These are phyloP conservation scores for Lasiodiplodia citricola DNA, from an alignment of 2,329 filamentous ascomycete genomes.

Conservation along the genomic window DNA sequence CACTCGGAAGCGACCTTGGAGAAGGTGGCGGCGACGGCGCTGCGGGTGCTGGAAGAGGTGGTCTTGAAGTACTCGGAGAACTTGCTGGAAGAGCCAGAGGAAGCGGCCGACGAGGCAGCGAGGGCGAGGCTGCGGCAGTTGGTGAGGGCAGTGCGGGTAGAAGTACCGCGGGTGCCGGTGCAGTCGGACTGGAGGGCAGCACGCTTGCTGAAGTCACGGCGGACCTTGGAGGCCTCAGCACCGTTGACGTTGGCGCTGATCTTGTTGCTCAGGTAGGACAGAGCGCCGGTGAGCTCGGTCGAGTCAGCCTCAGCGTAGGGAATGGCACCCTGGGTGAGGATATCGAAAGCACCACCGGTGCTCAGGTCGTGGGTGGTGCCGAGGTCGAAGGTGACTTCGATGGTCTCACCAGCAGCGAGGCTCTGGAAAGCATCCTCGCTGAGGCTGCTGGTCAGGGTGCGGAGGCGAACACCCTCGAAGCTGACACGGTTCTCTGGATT, in stretches of 20 bases:
- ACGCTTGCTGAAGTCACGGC: slow-evolving; percentile 54
- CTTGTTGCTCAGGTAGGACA: slow-evolving; percentile 64
- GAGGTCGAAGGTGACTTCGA: slow-evolving; percentile 61
- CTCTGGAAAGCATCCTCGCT: slow-evolving; percentile 57
- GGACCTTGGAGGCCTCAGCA: slow-evolving; percentile 58
- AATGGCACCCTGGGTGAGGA: slow-evolving; percentile 63
- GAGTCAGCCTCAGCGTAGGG: slow-evolving; percentile 59
- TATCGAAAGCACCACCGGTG: slow-evolving; percentile 59
- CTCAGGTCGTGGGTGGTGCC: slow-evolving; percentile 61
- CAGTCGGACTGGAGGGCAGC: slow-evolving; percentile 55
- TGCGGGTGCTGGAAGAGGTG: not conserved
- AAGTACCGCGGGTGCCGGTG: slow-evolving; percentile 55
- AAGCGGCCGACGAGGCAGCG: slow-evolving; percentile 58
- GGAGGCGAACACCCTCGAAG: slow-evolving; percentile 61
- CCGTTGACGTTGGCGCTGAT: slow-evolving; percentile 62
- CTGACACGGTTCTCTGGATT: slow-evolving; percentile 46
- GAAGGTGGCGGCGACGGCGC: slow-evolving; percentile 52
- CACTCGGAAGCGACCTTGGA: slow-evolving; percentile 61
- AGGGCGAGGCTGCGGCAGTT: slow-evolving; percentile 62
- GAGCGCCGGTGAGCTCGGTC: slow-evolving; percentile 60
- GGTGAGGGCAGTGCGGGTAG: slow-evolving; percentile 57
- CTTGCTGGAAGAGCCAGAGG: slow-evolving; percentile 49
- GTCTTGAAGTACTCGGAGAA: slow-evolving; percentile 70
- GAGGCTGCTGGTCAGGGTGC: slow-evolving; percentile 52
- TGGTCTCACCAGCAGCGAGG: slow-evolving; percentile 54